Percentiles rank a stretch among this genome's conserved stretches.
Conservation (phyloP, 2,329 filamentous ascomycete species). For the Colletotrichum salicis region DNA sequence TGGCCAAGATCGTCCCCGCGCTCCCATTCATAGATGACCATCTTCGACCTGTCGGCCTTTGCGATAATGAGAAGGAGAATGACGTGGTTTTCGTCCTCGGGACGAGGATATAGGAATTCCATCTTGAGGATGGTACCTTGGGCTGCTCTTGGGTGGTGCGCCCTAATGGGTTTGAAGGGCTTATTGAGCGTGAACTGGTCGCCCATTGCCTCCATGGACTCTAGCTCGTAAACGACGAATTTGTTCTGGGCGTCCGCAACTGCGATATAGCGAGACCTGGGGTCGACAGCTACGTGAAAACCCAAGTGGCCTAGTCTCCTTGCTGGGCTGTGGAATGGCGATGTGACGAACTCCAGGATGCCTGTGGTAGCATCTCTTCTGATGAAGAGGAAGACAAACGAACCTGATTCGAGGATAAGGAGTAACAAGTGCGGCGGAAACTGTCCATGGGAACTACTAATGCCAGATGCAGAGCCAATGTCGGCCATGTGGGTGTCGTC, state of each 20-base stretch:
- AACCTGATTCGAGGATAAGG: conserved; percentile 77
- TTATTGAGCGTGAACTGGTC: conserved; percentile 57
- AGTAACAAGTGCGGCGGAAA: conserved; percentile 85
- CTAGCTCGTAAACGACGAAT: conserved; percentile 78
- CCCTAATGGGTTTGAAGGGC: conserved; percentile 69
- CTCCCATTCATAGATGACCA: conserved; percentile 72
- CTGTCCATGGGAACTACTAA: conserved; percentile 6
- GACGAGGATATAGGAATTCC: conserved; percentile 81
- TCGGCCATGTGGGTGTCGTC: conserved; percentile 47
- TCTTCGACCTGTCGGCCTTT: conserved; percentile 58
- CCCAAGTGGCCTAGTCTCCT: conserved; percentile 65
- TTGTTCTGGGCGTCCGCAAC: conserved; percentile 76
- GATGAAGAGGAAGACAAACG: conserved; percentile 82
- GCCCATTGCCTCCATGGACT: conserved; percentile 63
- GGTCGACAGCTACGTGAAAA: conserved; percentile 80
- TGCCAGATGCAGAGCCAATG: conserved; percentile 35
- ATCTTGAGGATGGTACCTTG: conserved; percentile 85
- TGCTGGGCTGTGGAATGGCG: conserved; percentile 66
- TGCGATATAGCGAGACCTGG: conserved; percentile 74
- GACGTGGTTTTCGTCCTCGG: conserved; percentile 74
- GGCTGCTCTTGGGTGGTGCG: conserved; percentile 56
- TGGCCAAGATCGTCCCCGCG: conserved; percentile 57
- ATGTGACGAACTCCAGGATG: conserved; percentile 69
- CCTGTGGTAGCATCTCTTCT: conserved; percentile 52
- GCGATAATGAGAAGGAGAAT: conserved; percentile 77